Evolutionary conservation across 179 eudicot species (phyloP).

Genomic region (Spinacia oleracea): DNA sequence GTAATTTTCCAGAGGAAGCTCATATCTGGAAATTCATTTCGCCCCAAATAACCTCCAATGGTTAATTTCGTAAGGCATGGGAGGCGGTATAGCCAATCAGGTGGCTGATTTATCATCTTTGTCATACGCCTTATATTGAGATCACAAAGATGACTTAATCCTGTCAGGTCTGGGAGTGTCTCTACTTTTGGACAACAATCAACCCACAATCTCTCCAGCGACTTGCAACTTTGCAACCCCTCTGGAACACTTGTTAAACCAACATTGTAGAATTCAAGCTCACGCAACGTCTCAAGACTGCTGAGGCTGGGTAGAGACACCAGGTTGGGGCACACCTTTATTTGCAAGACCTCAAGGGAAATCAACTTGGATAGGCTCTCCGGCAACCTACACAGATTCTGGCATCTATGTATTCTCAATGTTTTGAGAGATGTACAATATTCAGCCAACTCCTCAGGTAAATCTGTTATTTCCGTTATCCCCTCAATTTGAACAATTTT

Average conservation of each 20-base stretch:
- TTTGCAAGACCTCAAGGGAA: no score
- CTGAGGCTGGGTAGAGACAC: neutral
- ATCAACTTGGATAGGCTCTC: no score
- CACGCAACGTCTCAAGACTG: neutral
- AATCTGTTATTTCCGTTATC: neutral
- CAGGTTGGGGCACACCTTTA: no score
- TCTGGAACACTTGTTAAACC: neutral
- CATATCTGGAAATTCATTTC: slow-evolving; percentile 13
- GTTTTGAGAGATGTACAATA: no score
- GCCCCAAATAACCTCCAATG: neutral
- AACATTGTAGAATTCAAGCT: rapidly evolving
- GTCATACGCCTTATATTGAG: neutral
- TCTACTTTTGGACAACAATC: neutral
- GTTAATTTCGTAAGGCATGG: neutral
- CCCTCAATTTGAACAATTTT: neutral
- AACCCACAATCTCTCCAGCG: neutral
- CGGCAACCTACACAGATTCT: no score
- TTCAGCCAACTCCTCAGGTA: neutral
- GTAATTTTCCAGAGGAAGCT: slow-evolving; percentile 13
- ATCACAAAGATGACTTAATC: neutral
- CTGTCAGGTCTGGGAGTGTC: no score
- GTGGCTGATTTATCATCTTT: neutral
- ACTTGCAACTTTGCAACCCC: slow-evolving; percentile 12
- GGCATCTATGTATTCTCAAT: neutral
- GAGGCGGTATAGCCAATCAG: slow-evolving; percentile 9